Base-by-base conservation (phyloP, 164 flowering plant genomes). In the Annona squamosa region DNA sequence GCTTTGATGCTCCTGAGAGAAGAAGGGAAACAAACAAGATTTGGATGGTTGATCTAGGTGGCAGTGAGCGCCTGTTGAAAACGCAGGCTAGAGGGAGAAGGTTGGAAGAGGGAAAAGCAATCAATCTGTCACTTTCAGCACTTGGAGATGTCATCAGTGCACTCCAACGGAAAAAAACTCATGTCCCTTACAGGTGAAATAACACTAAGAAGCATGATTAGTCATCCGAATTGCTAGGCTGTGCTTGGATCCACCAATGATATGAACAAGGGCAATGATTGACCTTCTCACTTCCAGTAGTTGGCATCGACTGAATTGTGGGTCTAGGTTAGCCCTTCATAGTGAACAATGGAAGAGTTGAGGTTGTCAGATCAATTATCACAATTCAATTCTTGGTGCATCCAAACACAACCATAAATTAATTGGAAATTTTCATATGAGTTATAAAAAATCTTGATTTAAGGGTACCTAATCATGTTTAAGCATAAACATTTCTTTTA, bases 31-130 rank as follows among this genome's bases (percentile, higher is more conserved):
- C 81, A 70, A 89, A 80, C 45, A 89, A 89, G 76, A 64, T 87
- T 72, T 89, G 93, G 93, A 82, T 87, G 81, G 83, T 89, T 71
- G 93, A 89, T 77, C 87, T 89, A 45, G 93, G 90, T 7, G 93
- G 93, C 75, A 89, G 93, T 72, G 93, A 89, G 80, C 89, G 93
- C 47, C 82, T 87, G 66, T 76, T 84, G 65, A 89, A 89, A 79
- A 87, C 93, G 45, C 82, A 79, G 76, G 85, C 93, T 56, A 71
- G 73, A 71, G 93, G 93, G 12, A 84, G 77, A 81, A 84, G 89
- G 73, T 73, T 89, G 61, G 91, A 89, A 69, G 93, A 89, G 82
- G 93, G 93, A 68, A 87, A 86, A 81, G 88, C 91, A 73, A 89
- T 89, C 19, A 89, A 89, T 77, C 78, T 89, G 71, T 87, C 93